A percentile compares a stretch with the other conserved stretches of the same genome.
phyloP scores from a whole-genome alignment of 2,329 filamentous ascomycete genomes.

The Penicillium corylophilum region DNA sequence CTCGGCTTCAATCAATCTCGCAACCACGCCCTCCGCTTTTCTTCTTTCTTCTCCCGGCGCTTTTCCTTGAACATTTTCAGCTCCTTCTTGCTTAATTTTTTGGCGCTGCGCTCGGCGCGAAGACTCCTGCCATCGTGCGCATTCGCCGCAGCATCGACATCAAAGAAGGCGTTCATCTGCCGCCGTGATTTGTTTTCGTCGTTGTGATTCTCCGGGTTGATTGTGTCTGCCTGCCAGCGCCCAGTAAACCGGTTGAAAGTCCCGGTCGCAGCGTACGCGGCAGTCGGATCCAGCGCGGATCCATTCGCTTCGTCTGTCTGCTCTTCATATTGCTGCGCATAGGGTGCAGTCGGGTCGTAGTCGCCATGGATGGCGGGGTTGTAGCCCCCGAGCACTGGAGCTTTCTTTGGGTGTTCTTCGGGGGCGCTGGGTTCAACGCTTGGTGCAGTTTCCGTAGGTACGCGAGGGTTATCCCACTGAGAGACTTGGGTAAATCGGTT shows the following conservation, averaged over 20 bases:
- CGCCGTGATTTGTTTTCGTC: conserved; percentile 84
- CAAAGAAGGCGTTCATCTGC: conserved; percentile 93
- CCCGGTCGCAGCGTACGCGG: conserved; percentile 65
- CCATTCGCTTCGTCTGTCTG: conserved; percentile 23
- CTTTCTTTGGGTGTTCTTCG: conserved; percentile 33
- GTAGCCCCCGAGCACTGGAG: conserved; percentile 68
- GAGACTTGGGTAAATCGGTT: conserved; percentile 73
- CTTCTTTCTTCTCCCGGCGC: conserved; percentile 83
- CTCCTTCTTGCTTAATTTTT: conserved; percentile 81
- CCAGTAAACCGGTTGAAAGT: conserved; percentile 93
- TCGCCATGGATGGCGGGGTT: conserved; percentile 95
- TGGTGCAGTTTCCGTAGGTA: conserved; percentile 50
- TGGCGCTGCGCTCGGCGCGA: conserved; percentile 82
- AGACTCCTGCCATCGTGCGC: conserved; percentile 85
- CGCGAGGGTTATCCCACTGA: conserved; percentile 85
- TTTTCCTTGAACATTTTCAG: conserved; percentile 91
- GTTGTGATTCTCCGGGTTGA: conserved; percentile 72
- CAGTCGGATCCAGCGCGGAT: conserved; percentile 40
- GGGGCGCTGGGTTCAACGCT: conserved; percentile 29
- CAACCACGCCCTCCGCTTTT: conserved; percentile 90
- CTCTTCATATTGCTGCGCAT: conserved; percentile 63
- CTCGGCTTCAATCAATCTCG: conserved; percentile 61
- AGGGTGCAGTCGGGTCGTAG: conserved; percentile 95
- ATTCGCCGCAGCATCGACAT: conserved; percentile 91
- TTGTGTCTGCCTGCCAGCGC: conserved; percentile 68